Evolutionary conservation across 202 grass and related monocot genomes (phyloP), one percentile per base, ranked within the genome.

Genomic region (Brachypodium distachyon): DNA sequence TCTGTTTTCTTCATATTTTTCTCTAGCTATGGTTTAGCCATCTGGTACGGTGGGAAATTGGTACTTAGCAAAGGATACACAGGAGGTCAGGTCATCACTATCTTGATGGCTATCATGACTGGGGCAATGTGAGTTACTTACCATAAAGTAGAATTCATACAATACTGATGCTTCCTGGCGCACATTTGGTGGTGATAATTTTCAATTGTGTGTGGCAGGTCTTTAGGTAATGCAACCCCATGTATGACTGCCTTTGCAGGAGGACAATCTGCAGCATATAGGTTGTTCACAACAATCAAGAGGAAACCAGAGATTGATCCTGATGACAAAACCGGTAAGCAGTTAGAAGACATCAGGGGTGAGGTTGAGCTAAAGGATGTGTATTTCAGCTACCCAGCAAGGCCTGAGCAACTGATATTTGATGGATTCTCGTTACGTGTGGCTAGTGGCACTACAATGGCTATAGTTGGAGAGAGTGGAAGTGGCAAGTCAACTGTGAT

Each of bases 401-500:
- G 93, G 72, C 89, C 90, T 18, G 82, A 92, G 5, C 78, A 90
- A 21, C 28, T 79, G 7, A 84, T 96, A 90, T 96, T 96, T 73
- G 77, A 86, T 82, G 93, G 90, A 54, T 88, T 93, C 76, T 93
- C 87, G 39, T 71, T 96, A n/a, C 63, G 51, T 52, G 87, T 96
- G 17, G 19, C 80, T 18, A 90, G 76, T 22, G 90, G 93, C 72
- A 97, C 82, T 32, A 88, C 89, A 68, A 92, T 92, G 93, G 89
- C 90, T 63, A 88, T 96, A 78, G 93, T 96, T 12, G 93, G 90
- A 76, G 93, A 92, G 79, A 90, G 93, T 84, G 93, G 93, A 26
- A 92, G 87, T 17, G 89, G 93, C 1, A 96, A 96, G 61, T 92
- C 87, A 61, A 92, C 93, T 27, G 82, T 96, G 12, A 82, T 96